Evolutionary conservation across 169 alveolate genomes (phyloP).

Genomic region (Plasmodium fragile): DNA sequence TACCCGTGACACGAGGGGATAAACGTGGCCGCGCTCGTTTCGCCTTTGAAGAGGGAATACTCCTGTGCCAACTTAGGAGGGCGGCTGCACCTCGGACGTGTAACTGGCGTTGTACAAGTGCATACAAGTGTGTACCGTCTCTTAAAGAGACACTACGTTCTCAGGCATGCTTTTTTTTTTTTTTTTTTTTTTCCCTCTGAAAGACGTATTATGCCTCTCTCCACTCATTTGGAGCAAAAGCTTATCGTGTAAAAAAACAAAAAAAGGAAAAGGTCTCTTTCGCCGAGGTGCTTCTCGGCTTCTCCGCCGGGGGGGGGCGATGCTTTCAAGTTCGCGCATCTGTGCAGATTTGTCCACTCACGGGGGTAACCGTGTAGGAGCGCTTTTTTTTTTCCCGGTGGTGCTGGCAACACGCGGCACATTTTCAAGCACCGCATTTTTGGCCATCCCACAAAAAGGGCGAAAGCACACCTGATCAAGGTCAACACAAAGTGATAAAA

Average conservation of each 20-base stretch:
- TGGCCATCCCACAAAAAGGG: background rate
- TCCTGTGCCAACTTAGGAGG: background rate
- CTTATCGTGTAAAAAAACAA: background rate
- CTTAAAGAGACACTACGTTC: background rate
- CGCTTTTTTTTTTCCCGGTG: background rate
- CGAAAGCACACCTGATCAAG: background rate
- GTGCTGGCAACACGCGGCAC: background rate
- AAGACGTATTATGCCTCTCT: background rate
- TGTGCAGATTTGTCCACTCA: background rate
- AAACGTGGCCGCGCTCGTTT: no score
- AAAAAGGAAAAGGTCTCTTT: background rate
- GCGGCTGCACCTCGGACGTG: background rate
- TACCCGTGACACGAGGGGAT: background rate
- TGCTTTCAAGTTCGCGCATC: background rate
- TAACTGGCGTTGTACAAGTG: background rate
- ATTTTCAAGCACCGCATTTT: background rate
- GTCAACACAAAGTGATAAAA: background rate
- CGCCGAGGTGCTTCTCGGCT: background rate
- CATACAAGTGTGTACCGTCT: background rate
- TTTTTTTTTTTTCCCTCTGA: background rate
- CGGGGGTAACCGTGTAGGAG: background rate
- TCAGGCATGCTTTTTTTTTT: background rate
- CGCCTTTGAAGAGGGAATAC: no score
- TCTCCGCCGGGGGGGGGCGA: background rate
- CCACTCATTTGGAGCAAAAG: background rate